Base-by-base conservation (phyloP, 306 rosid genomes). In the Dryas alaskensis region DNA sequence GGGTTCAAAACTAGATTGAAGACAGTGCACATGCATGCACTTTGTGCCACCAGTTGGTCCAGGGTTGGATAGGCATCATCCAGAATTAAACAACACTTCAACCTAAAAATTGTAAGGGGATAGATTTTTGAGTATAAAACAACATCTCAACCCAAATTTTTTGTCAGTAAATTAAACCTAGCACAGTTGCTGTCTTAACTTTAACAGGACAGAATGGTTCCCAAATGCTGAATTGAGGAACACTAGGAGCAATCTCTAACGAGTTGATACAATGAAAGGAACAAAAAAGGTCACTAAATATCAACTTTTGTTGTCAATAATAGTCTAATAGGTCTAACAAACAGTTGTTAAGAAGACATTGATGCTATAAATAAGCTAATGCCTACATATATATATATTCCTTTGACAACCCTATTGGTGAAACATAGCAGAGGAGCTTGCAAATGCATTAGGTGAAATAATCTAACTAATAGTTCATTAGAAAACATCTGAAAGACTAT, bases 1-100 rank as follows among this genome's bases (percentile, higher is more conserved):
- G 2, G 42, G 46, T 43, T 60, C 31, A n/a, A 61, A 76, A 76
- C 59, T 53, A 39, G 69, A 17, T 40, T 5, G 44, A 25, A 60
- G 12, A n/a, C 39, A 37, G 58, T 19, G 4, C 52, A 10, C 4
- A 22, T 10, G 46, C 46, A 74, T 49, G 42, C 43, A n/a, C 44
- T 13, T 27, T 49, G 39, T 47, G 45, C 53, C 17, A 4, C n/a
- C n/a, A 48, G 43, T 31, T 60, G 61, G 52, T 19, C 14, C 44
- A 48, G 58, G 45, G 60, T 16, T 73, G 59, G 42, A 44, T n/a
- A 52, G 25, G 60, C 22, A 63, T 50, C 61, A 19, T 40, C 44
- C 10, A 53, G 51, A 27, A 22, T 14, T 14, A n/a, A n/a, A 51
- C 27, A 50, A 37, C 25, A 37, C 11, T 39, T 31, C 27, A 69